Conservation (phyloP, 208 protist genomes). For the Trypanosoma caninum region DNA sequence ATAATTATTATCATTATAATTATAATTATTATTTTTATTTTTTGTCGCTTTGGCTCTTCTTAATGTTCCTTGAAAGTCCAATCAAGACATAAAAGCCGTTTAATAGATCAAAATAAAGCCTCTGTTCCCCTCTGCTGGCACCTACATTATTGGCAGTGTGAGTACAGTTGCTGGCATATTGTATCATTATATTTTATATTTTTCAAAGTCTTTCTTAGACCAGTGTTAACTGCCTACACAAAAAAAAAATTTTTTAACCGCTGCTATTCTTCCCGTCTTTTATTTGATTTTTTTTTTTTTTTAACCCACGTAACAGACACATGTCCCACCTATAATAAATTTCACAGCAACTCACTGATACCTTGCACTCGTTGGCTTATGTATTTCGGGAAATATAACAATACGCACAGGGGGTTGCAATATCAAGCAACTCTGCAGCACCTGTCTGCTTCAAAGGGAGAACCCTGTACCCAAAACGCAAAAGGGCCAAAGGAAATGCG, state of each 20-base stretch:
- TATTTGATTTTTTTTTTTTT: background rate
- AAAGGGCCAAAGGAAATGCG: slow-evolving; percentile 59
- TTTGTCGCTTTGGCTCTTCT: too few relatives aligned
- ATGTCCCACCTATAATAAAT: too few relatives aligned
- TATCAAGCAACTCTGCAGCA: slow-evolving; percentile 36
- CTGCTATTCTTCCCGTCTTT: background rate
- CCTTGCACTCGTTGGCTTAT: too few relatives aligned
- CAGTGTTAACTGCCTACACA: too few relatives aligned
- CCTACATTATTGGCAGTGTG: background rate
- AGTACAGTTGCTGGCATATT: background rate
- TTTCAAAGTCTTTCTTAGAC: too few relatives aligned
- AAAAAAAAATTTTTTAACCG: background rate
- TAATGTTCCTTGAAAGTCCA: too few relatives aligned
- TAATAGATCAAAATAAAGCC: background rate
- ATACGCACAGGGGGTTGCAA: slow-evolving; percentile 58
- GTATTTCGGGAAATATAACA: slow-evolving; percentile 46
- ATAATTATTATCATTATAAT: too few relatives aligned
- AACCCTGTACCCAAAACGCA: slow-evolving; percentile 70
- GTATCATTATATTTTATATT: background rate
- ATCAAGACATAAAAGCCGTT: background rate
- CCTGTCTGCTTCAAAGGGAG: slow-evolving; percentile 45
- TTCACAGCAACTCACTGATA: too few relatives aligned
- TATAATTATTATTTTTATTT: too few relatives aligned
- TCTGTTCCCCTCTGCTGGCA: background rate
- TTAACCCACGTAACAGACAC: too few relatives aligned